Base-by-base conservation (phyloP, 306 rosid genomes). In the Begonia masoniana region DNA sequence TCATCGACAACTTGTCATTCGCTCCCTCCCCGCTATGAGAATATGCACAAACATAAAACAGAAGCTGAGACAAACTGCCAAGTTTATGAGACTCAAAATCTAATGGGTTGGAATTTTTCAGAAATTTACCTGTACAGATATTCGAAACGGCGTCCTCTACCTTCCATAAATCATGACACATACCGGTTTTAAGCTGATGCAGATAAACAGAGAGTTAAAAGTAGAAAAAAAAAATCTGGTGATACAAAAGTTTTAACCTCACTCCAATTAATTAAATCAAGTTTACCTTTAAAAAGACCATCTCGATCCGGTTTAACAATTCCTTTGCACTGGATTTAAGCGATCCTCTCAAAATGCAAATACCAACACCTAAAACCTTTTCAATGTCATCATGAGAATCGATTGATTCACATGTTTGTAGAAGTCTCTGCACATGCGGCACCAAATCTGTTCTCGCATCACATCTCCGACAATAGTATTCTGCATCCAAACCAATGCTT, bases 401-500 rank as follows among this genome's bases (percentile, higher is more conserved):
- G 47, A 57, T 54, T 54, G 81, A 51, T 63, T 71, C 74, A 54
- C 86, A 83, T 14, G 71, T 60, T 50, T 64, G 77, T 53, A 77
- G 35, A 64, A 83, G 65, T 53, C 64, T 75, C 41, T 62, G 56
- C 4, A 72, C 88, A 66, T 83, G 84, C 45, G 80, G 63, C 35
- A 83, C 63, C 43, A 91, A 72, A 74, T 86, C 81, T 31, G 92
- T 78, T 68, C 76, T 81, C 51, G 68, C 71, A 72, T 83, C 96
- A 72, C 99, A 91, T 47, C 99, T 84, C 15, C 88, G 76, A 58
- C 99, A 91, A 69, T 73, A 69, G 61, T 83, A 91, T 67, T 75
- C 92, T 1, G 74, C 71, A 62, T 91, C 86, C 57, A 91, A 60
- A 24, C 81, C 86, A 53, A 91, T 77, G 50, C 56, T 70, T 65